Base-by-base conservation (phyloP, 2,329 filamentous ascomycete genomes). In the Verticillium nonalfalfae region DNA sequence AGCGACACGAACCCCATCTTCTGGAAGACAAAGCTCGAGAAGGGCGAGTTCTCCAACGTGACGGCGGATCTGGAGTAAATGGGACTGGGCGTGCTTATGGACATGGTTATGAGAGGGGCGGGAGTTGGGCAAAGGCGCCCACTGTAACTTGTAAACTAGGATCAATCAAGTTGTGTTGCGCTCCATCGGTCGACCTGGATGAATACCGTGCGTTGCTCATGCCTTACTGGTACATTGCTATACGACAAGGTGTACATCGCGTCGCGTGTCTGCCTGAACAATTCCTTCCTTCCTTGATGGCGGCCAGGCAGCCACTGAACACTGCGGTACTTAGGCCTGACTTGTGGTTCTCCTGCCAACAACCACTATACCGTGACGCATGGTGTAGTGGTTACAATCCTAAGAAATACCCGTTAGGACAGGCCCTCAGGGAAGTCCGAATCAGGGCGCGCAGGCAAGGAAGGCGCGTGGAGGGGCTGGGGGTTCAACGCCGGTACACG, bases 21-120 rank as follows among this genome's bases (percentile, higher is more conserved):
- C 89, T 99, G 95, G 95, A 90, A 96, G 84, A 97, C 93, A 58
- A 99, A 99, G 87, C 79, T 99, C 72, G 90, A 97, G 76, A 96
- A 96, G 86, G 93, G 93, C 76, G 95, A 99, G 82, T 99, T 99
- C 78, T 94, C 90, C 66, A 97, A 97, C 75, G 93, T 97, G 60
- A 96, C 91, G 62, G 91, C 90, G 70, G 80, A 88, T 71, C 75
- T 96, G 73, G 84, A 84, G n/a, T 86, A 81, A 62, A 65, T 56
- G 58, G 60, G 21, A 9, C 21, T 33, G 54, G 50, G 38, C 40
- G 56, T 21, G 54, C 35, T 55, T 45, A 45, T 15, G 58, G 58
- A 40, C 60, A 34, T 33, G 40, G 26, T 31, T 31, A 31, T 31
- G 26, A 31, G 26, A 56, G 39, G 56, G 38, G 57, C 61, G 55